Evolutionary conservation across 306 rosid species (phyloP).

Genomic region (Acmispon strigosus): DNA sequence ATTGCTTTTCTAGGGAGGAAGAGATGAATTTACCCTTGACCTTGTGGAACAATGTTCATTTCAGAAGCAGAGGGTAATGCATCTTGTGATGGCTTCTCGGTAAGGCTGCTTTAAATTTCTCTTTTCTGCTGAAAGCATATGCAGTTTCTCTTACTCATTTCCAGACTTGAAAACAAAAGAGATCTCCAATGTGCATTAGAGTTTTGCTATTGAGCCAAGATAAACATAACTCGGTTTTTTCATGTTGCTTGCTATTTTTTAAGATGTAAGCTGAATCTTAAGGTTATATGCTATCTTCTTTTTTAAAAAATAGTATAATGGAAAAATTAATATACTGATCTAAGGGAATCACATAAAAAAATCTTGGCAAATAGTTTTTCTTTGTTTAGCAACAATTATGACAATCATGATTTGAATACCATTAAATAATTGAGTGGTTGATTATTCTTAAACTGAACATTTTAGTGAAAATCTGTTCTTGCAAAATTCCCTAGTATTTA

Average conservation of each 20-base stretch:
- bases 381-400: background rate
- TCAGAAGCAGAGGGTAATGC: conserved; percentile 92
- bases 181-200: background rate
- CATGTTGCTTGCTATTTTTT: background rate
- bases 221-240: background rate
- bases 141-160: background rate
- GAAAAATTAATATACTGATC: background rate
- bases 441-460: background rate
- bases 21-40: conserved; percentile 90
- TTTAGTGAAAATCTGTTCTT: background rate
- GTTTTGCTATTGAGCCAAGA: background rate
- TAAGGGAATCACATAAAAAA: background rate
- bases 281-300: background rate
- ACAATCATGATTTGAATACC: background rate
- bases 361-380: background rate
- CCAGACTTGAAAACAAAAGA: background rate
- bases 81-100: conserved; percentile 85
- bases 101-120: conserved; percentile 36
- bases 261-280: background rate
- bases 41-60: conserved; percentile 92
- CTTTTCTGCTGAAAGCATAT: conserved; percentile 1
- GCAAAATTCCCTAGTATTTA: background rate
- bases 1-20: conserved; percentile 51
- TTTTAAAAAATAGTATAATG: background rate
- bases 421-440: background rate